Conservation (phyloP, 495 filamentous ascomycete genomes). For the Penicillium lagena region DNA sequence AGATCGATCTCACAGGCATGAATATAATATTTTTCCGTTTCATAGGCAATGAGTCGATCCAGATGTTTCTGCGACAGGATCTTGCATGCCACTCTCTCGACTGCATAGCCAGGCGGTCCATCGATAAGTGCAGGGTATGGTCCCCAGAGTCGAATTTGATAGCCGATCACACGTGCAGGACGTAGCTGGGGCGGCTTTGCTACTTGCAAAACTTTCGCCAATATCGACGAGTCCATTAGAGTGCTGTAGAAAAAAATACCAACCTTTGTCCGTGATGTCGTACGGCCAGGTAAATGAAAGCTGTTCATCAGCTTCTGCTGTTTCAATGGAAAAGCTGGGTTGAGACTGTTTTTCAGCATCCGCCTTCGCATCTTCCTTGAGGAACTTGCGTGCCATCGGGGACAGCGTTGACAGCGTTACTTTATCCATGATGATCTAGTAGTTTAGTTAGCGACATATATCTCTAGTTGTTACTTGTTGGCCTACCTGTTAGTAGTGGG, state of each 20-base stretch:
- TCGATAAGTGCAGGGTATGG: background rate
- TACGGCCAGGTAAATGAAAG: no score
- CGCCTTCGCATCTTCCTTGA: no score
- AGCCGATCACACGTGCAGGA: background rate
- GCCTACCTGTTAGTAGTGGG: no score
- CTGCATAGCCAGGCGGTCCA: background rate
- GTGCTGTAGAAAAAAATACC: background rate
- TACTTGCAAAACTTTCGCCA: background rate
- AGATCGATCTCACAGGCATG: background rate
- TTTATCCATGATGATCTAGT: no score
- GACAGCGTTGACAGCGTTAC: no score
- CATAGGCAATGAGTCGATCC: background rate
- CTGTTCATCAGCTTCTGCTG: no score
- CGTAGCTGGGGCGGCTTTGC: background rate
- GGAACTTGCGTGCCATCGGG: no score
- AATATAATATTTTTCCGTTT: background rate
- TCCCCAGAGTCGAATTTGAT: background rate
- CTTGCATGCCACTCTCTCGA: background rate
- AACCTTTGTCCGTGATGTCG: no score
- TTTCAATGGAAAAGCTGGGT: no score
- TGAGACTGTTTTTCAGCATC: no score
- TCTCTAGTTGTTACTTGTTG: no score
- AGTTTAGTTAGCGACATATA: no score
- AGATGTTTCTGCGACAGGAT: background rate
- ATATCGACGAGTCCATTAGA: background rate